Evolutionary conservation across 164 flowering plant genomes (phyloP), one percentile per base, ranked within the genome.

Genomic region (Nymphaea colorata): DNA sequence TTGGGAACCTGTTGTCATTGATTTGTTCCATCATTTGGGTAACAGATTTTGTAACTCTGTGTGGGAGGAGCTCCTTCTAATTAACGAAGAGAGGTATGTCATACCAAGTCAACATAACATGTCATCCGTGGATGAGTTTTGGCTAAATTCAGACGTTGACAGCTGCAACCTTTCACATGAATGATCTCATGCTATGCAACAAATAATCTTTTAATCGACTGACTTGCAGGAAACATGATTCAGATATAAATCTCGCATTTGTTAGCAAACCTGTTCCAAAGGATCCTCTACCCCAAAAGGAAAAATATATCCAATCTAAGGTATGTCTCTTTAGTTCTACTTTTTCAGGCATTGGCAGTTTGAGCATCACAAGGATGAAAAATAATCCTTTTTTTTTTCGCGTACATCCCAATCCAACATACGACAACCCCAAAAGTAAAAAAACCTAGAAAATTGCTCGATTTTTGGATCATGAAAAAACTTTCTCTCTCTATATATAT

Each of bases 1-100:
- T 55, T 93, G 98, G 98, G 98, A 93, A 73, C 85, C 94, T 44
- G 70, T 93, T 41, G 66, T 93, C 65, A 67, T 93, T 85, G 91
- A 88, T 18, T 74, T 93, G 61, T 93, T 93, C 67, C 74, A 76
- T 44, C 70, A 72, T 47, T 73, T 93, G 78, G 98, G 98, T 59
- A 93, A 93, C 81, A 74, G 77, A 44, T 89, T 78, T 69, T 87
- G 91, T 70, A 93, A 93, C 75, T 88, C 98, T 43, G 70, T 93
- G 67, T 93, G 98, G 98, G 98, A 93, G 78, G 92, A 81, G 63
- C 64, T 72, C 63, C 86, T 89, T 61, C 83, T 73, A 59, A 77
- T 70, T 72, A 78, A 76, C 43, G 76, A 71, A 69, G 84, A 73
- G 71, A 78, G 88, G 93, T 90, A 76, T 59, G 66, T 7, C 6